Conservation (phyloP, 2,329 filamentous ascomycete species). For the Fusarium compactum region DNA sequence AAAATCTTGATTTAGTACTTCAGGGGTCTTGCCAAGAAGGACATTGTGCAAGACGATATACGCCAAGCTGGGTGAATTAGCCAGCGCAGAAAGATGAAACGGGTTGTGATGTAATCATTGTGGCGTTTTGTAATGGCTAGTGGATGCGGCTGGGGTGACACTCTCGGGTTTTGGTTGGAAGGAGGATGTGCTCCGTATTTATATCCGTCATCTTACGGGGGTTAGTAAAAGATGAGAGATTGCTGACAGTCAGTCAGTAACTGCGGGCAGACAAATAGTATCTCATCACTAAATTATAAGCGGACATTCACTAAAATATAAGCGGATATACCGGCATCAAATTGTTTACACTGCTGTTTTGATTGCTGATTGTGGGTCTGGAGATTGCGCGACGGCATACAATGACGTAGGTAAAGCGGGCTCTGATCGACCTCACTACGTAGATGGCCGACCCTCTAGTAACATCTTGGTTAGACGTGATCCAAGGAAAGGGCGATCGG, state of each 20-base stretch:
- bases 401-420: constrained; percentile 15
- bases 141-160: neutral
- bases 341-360: neutral
- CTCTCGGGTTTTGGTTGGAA: neutral
- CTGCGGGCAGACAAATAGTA: too few relatives aligned
- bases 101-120: neutral
- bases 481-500: constrained; percentile 2
- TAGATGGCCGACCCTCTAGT: constrained; percentile 3
- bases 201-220: neutral
- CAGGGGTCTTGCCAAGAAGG: neutral
- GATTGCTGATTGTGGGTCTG: constrained; percentile 8
- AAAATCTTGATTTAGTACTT: neutral
- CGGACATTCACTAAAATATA: neutral
- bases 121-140: neutral
- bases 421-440: constrained; percentile 13
- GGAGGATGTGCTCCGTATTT: constrained; percentile 1
- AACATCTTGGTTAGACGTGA: neutral
- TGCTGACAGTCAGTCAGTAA: neutral
- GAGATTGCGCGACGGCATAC: constrained; percentile 17
- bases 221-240: neutral
- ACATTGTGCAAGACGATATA: neutral
- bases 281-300: neutral
- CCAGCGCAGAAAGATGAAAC: neutral
- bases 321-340: constrained; percentile 5
- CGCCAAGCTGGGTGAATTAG: neutral